Conservation (phyloP, 2,329 filamentous ascomycete species). For the Reticulascus tulasneorum region DNA sequence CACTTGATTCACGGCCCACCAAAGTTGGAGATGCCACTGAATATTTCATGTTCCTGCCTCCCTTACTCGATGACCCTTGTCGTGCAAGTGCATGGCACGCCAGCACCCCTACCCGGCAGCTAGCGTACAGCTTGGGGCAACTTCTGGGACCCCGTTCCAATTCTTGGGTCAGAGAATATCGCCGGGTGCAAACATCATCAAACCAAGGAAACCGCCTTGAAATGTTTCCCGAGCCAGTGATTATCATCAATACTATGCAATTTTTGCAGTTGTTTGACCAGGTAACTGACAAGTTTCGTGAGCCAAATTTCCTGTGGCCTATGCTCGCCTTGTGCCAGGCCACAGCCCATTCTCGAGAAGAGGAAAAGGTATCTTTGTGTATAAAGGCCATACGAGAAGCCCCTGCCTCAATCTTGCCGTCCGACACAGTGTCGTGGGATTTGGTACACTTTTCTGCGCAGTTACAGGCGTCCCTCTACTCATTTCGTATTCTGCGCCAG, state of each 20-base stretch:
- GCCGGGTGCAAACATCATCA: conserved; percentile 22
- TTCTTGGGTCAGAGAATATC: conserved; percentile 29
- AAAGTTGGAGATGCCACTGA: conserved; percentile 12
- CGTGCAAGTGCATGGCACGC: conserved; percentile 55
- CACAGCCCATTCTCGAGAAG: conserved; percentile 12
- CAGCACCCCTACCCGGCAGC: conserved; percentile 42
- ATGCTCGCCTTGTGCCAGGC: conserved; percentile 13
- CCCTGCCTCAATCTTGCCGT: too few species aligned
- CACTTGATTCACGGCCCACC: conserved; percentile 27
- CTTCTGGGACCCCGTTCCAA: conserved; percentile 13
- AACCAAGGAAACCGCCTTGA: conserved; percentile 12
- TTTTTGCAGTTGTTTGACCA: too few species aligned
- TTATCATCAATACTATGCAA: too few species aligned
- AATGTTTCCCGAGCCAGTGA: conserved; percentile 3
- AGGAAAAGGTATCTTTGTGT: conserved; percentile 26
- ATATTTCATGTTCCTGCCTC: conserved; percentile 58
- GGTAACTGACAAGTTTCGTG: too few species aligned
- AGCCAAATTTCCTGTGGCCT: too few species aligned
- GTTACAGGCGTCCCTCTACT: conserved; percentile 57
- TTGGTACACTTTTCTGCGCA: conserved; percentile 59
- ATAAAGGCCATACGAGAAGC: conserved; percentile 25
- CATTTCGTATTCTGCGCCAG: conserved; percentile 53
- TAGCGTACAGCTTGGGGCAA: conserved; percentile 48
- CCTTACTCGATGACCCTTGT: conserved; percentile 54
- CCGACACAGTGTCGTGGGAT: conserved; percentile 49